Evolutionary conservation across 345 rosid species (phyloP).

Genomic region (Reutealis trisperma): DNA sequence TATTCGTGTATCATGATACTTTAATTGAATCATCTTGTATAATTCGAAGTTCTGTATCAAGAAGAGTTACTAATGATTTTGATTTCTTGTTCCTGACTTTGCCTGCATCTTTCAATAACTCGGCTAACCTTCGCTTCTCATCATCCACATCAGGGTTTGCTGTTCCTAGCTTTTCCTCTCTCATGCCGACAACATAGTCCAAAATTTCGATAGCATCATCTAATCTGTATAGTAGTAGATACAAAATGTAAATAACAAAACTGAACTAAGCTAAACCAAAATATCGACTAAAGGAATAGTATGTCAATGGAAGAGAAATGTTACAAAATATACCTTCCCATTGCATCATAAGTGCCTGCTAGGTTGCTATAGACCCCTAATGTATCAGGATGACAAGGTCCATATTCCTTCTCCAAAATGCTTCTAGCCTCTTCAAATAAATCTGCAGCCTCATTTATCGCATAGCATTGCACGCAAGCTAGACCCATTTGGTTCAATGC

Average conservation of each 20-base stretch:
- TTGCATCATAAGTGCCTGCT: conserved; percentile 96
- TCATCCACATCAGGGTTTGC: conserved; percentile 89
- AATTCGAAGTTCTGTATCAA: conserved; percentile 42
- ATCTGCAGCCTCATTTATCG: conserved; percentile 85
- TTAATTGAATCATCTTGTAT: conserved; percentile 34
- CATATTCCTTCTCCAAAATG: conserved; percentile 78
- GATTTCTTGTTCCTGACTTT: conserved; percentile 71
- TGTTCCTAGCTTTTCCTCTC: conserved; percentile 97
- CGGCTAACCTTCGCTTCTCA: conserved; percentile 71
- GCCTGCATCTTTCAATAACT: conserved; percentile 86
- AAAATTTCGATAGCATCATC: conserved; percentile 90
- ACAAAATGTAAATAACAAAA: background rate
- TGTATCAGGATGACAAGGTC: conserved; percentile 93
- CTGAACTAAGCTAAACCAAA: background rate
- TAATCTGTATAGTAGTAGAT: conserved; percentile 42
- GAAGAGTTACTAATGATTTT: conserved; percentile 66
- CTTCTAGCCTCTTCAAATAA: conserved; percentile 85
- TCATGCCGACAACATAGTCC: conserved; percentile 79
- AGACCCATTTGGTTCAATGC: conserved; percentile 93
- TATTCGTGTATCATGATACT: conserved; percentile 30
- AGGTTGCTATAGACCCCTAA: conserved; percentile 89
- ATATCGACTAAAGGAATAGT: no score
- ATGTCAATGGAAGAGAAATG: background rate
- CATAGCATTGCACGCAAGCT: conserved; percentile 67
- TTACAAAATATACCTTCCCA: conserved; percentile 69